Conservation (phyloP, 441 rosid species). For the Oxalis stricta region DNA sequence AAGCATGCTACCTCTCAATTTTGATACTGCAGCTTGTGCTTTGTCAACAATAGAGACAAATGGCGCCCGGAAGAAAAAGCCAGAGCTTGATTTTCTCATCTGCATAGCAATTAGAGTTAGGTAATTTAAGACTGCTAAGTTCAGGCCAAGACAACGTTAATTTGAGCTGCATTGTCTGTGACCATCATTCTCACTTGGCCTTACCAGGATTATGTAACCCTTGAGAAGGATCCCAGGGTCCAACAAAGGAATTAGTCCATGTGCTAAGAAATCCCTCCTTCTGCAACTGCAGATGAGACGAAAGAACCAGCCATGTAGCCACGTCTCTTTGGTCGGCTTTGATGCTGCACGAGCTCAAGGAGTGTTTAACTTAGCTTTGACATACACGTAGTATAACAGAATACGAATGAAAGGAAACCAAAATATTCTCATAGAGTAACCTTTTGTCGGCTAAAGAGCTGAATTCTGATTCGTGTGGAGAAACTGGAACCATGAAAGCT, state of each 20-base stretch:
- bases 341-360: conserved; percentile 28
- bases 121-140: background rate
- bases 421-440: conserved; percentile 17
- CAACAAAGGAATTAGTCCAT: conserved; percentile 99
- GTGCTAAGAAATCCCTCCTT: conserved; percentile 80
- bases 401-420: background rate
- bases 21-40: conserved; percentile 78
- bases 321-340: conserved; percentile 83
- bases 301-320: conserved; percentile 73
- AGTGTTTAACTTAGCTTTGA: conserved; percentile 6
- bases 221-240: conserved; percentile 99
- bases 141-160: too few species aligned
- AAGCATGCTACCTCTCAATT: conserved; percentile 59
- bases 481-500: conserved; percentile 95
- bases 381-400: conserved; percentile 2
- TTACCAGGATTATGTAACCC: conserved; percentile 97
- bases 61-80: conserved; percentile 95
- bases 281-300: conserved; percentile 83
- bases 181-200: conserved; percentile 5
- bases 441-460: conserved; percentile 60
- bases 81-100: conserved; percentile 99
- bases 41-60: conserved; percentile 52
- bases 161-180: conserved; percentile 1
- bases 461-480: conserved; percentile 75
- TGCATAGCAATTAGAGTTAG: conserved; percentile 14